Base-by-base conservation (phyloP, 2,329 filamentous ascomycete genomes). In the Cladobotryum protrusum region DNA sequence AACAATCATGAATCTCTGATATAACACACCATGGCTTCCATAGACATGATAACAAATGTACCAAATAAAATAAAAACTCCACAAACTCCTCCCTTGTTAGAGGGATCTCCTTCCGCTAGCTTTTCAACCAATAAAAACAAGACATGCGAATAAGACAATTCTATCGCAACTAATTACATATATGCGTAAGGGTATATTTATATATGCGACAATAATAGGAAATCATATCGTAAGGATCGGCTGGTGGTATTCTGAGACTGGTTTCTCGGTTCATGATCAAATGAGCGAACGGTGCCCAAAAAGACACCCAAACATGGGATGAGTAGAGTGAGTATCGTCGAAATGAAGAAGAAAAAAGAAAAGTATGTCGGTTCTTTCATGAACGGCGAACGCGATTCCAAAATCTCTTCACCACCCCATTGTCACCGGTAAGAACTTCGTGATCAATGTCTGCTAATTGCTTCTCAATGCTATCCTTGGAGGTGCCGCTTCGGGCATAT, bases 341-440 rank as follows among this genome's bases (percentile, higher is more conserved):
- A 24, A 24, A 11, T 11, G 40, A 29, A 18, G 12, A 43, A 20
- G 40, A 17, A 39, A 39, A 39, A 4, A 20, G 12, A 18, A 19
- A 17, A 42, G 15, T 2, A 42, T 18, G 13, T 6, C 39, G 18
- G 20, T 42, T 20, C 17, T 15, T 36, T 57, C 52, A 70, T 36
- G 67, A 61, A 50, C 78, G 73, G 48, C 76, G 72, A 36, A 85
- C 78, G 52, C 74, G 75, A 54, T 85, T 81, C 82, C 82, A 86
- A 49, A 86, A 72, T 47, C 81, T 75, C 68, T 79, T 84, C 61
- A 85, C 75, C 3, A 81, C 72, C 4, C 77, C 74, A 45, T 70
- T 72, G 50, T 83, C 79, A 3, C 58, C 48, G 11, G 50, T 50
- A 6, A 59, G 49, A 18, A 72, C 67, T 49, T 74, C 67, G 50